Evolutionary conservation across 2,329 filamentous ascomycete species (phyloP).

Genomic region (Alternaria infectoria): DNA sequence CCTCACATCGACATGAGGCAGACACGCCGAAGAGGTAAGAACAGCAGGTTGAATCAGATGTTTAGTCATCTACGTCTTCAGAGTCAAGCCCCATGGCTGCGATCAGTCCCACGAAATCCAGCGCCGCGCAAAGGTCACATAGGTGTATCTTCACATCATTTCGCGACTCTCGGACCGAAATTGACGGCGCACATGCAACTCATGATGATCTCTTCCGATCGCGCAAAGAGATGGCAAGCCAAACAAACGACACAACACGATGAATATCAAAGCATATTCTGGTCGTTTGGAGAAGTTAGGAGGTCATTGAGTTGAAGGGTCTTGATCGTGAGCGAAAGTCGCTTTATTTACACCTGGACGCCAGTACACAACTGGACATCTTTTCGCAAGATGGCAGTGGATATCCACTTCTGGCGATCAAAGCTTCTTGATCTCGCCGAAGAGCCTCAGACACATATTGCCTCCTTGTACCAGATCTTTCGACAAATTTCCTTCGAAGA

Average conservation of each 20-base stretch:
- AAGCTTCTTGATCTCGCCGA: not conserved
- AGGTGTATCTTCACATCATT: not conserved
- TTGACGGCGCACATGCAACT: accelerated
- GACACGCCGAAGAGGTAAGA: not conserved
- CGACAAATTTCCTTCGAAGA: not conserved
- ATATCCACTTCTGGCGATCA: not conserved
- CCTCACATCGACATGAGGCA: not conserved
- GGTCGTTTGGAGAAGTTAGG: no score
- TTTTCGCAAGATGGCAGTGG: not conserved
- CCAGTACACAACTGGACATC: no score
- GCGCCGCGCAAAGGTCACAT: not conserved
- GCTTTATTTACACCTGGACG: not conserved
- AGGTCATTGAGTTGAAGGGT: accelerated
- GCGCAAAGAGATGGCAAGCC: not conserved
- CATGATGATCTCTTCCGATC: not conserved
- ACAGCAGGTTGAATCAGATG: not conserved
- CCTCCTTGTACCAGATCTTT: not conserved
- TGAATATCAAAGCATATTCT: not conserved
- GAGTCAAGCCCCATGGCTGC: not conserved
- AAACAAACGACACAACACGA: not conserved
- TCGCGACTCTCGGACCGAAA: not conserved
- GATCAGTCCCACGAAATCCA: not conserved
- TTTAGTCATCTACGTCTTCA: not conserved
- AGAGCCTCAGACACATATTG: not conserved
- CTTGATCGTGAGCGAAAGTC: not conserved